Base-by-base conservation (phyloP, 1,284 basidiomycete species). In the Apiotrichum domesticum region DNA sequence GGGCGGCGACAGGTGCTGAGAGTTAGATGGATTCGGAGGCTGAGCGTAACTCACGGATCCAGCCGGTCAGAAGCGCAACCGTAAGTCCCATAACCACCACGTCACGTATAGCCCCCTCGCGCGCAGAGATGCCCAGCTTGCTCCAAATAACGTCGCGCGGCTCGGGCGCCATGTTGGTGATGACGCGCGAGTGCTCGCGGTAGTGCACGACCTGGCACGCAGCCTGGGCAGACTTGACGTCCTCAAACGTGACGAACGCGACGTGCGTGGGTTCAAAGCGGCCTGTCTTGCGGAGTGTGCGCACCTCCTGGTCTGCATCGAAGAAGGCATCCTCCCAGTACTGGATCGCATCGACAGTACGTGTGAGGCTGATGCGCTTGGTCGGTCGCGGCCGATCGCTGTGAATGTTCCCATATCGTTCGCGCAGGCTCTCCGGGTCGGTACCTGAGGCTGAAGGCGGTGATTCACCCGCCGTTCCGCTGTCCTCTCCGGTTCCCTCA, bases 201-300 rank as follows among this genome's bases (percentile, higher is more conserved):
- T 86, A 83, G 72, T 94, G 89, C 0, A 88, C 88, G 0, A 86
- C 83, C 75, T 98, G 95, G 3, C 88, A 81, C 0, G 92, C 92
- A 45, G 90, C 87, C 86, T 98, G 94, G 11, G 93, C 90, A 66
- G 87, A 87, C 2, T 89, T 88, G 82, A 94, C 92, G 69, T 90
- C 88, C 74, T 95, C 89, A 66, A 98, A 97, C 0, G 95, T 98
- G n/a, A 98, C 90, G 70, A 97, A 98, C 0, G 92, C 95, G 7
- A 85, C 83, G 57, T 87, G 84, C 0, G 88, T 88, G 1, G 90
- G 81, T 62, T 82, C 85, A 72, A 90, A 94, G 66, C 84, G 86
- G 6, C 71, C 73, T 15, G 68, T 73, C 56, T 70, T 70, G 42
- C 78, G 63, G 46, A 74, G 51, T n/a, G 61, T 57, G 42, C 65